phyloP scores from a whole-genome alignment of 352 stramenopile species.

The Globisporangium paddicum region DNA sequence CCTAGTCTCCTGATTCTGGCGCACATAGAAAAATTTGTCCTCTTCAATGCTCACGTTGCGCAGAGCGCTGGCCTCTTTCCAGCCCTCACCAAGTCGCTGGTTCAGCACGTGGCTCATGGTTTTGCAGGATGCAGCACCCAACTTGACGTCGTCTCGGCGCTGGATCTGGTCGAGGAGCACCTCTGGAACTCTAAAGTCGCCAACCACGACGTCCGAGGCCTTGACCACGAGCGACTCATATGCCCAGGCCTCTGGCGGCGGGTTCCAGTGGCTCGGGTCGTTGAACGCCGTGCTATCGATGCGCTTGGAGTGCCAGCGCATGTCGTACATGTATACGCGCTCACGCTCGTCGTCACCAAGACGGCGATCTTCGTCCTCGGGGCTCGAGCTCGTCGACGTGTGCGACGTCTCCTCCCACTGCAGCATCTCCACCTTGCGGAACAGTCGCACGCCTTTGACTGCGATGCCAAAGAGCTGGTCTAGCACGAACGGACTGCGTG shows the following conservation, averaged over 20 bases:
- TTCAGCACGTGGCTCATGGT: constrained; percentile 57
- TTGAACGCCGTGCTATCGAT: constrained; percentile 59
- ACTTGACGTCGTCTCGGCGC: constrained; percentile 40
- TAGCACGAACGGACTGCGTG: constrained; percentile 40
- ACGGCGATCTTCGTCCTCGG: constrained; percentile 38
- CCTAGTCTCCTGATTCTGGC: constrained; percentile 5
- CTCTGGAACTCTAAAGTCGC: constrained; percentile 51
- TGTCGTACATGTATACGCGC: constrained; percentile 67
- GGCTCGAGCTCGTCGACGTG: constrained; percentile 33
- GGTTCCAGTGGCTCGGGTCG: constrained; percentile 61
- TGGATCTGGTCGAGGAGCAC: constrained; percentile 66
- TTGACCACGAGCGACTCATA: constrained; percentile 28
- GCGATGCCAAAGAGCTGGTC: constrained; percentile 59
- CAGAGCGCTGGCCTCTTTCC: constrained; percentile 34
- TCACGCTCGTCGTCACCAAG: constrained; percentile 36
- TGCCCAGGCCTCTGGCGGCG: constrained; percentile 50
- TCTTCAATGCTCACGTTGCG: constrained; percentile 50
- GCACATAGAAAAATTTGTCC: constrained; percentile 48
- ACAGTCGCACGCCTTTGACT: constrained; percentile 55
- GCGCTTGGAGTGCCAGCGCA: constrained; percentile 44
- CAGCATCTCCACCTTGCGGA: constrained; percentile 72
- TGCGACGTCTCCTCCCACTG: constrained; percentile 80
- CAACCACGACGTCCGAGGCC: constrained; percentile 38
- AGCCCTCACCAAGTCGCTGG: constrained; percentile 36
- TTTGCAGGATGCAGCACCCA: constrained; percentile 36